Evolutionary conservation across 2,329 filamentous ascomycete genomes (phyloP).

Genomic region (Trichoderma koningii): DNA sequence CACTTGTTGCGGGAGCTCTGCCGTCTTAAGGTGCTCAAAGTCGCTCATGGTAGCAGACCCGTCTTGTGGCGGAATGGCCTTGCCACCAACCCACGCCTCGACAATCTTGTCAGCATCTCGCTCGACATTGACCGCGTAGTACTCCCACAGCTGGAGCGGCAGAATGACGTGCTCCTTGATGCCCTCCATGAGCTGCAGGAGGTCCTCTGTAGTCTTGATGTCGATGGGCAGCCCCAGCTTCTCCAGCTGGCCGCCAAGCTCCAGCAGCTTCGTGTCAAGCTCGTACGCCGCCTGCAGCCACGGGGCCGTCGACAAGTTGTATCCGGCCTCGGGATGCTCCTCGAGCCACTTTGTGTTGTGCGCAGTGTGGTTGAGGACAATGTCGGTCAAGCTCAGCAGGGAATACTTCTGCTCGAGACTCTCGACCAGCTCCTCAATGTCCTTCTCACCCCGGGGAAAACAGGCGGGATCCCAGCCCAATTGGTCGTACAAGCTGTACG

Average conservation of each 20-base stretch:
- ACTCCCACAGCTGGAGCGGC: slow-evolving; percentile 85
- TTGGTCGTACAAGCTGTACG: slow-evolving; percentile 96
- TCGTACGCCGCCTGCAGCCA: slow-evolving; percentile 67
- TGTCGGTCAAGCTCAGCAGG: slow-evolving; percentile 86
- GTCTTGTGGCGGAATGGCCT: slow-evolving; percentile 56
- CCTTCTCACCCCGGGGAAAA: slow-evolving; percentile 83
- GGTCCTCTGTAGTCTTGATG: slow-evolving; percentile 69
- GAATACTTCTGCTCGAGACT: slow-evolving; percentile 84
- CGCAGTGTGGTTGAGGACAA: slow-evolving; percentile 97
- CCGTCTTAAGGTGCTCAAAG: slow-evolving; percentile 52
- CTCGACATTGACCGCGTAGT: slow-evolving; percentile 81
- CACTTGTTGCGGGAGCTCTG: slow-evolving; percentile 53
- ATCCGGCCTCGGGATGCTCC: slow-evolving; percentile 92
- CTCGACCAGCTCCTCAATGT: slow-evolving; percentile 73
- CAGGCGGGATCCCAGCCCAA: slow-evolving; percentile 77
- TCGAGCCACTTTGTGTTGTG: slow-evolving; percentile 94
- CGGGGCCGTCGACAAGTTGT: slow-evolving; percentile 89
- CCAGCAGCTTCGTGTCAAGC: slow-evolving; percentile 65
- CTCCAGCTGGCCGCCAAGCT: slow-evolving; percentile 74
- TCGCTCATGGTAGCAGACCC: slow-evolving; percentile 26
- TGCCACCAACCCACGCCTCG: slow-evolving; percentile 68
- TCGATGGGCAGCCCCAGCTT: slow-evolving; percentile 74
- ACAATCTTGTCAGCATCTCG: slow-evolving; percentile 68
- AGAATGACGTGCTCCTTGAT: slow-evolving; percentile 80
- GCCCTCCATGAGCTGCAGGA: slow-evolving; percentile 79